A percentile compares a stretch with the other conserved stretches of the same genome.
These are phyloP conservation scores for Euphorbia peplus DNA, from an alignment of 345 rosid genomes.

Conservation along the genomic window DNA sequence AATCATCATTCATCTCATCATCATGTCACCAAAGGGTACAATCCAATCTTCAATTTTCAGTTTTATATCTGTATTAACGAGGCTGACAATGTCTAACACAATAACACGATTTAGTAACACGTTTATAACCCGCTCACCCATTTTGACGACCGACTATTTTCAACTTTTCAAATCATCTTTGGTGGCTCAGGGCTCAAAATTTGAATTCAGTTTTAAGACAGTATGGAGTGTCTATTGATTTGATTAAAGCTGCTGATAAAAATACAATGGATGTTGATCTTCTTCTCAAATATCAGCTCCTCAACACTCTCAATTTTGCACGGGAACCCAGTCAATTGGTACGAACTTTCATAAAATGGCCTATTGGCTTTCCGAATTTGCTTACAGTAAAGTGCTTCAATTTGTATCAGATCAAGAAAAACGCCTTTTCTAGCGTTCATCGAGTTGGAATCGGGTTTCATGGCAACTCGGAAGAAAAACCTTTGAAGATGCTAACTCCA, in stretches of 20 bases:
- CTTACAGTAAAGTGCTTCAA: too few relatives aligned
- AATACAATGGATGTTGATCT: constrained; percentile 21
- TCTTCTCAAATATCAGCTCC: constrained; percentile 29
- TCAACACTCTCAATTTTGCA: constrained; percentile 20
- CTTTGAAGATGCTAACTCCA: constrained; percentile 14
- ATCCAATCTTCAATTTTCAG: not conserved
- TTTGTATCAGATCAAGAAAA: constrained; percentile 24
- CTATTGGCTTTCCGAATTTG: too few relatives aligned
- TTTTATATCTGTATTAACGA: not conserved
- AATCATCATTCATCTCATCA: not conserved
- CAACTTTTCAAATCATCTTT: not conserved
- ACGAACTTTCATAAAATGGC: not conserved
- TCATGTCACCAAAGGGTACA: constrained; percentile 34
- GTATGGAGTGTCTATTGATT: constrained; percentile 27
- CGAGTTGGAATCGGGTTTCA: constrained; percentile 7
- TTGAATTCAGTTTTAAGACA: constrained; percentile 36
- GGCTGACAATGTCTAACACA: too few relatives aligned
- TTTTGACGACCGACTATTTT: not conserved
- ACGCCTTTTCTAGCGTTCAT: not conserved
- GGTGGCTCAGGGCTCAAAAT: constrained; percentile 33
- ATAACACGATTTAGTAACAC: too few relatives aligned
- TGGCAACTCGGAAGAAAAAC: constrained; percentile 11
- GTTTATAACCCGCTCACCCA: too few relatives aligned
- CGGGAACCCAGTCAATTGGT: constrained; percentile 17
- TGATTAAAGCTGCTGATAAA: constrained; percentile 17